Conservation (phyloP, 2,329 filamentous ascomycete species). For the Westerdykella sp. region DNA sequence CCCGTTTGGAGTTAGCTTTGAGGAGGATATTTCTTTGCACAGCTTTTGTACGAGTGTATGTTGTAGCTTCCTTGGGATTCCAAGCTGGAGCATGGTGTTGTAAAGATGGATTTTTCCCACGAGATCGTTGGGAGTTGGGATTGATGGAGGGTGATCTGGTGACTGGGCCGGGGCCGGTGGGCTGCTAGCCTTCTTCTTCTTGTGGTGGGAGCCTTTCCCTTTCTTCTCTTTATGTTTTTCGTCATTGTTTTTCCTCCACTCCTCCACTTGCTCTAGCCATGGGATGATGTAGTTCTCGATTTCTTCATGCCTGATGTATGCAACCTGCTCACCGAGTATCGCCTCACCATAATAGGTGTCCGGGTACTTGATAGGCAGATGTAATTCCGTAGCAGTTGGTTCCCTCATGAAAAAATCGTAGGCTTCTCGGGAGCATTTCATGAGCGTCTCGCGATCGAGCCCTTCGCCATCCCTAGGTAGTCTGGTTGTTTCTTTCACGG, state of each 20-base stretch:
- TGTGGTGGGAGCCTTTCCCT: not conserved
- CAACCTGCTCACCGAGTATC: conserved; percentile 4
- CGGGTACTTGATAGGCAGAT: conserved; percentile 10
- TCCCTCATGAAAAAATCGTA: conserved; percentile 10
- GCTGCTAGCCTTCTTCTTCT: not conserved
- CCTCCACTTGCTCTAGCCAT: conserved; percentile 9
- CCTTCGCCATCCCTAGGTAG: not conserved
- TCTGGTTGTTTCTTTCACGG: no score
- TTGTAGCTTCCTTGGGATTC: conserved; percentile 7
- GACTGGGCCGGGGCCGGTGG: not conserved
- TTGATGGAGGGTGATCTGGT: not conserved
- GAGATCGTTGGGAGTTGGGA: conserved; percentile 9
- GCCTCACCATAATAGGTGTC: not conserved
- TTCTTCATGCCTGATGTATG: conserved; percentile 7
- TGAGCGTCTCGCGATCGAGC: conserved; percentile 10
- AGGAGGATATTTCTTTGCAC: conserved; percentile 12
- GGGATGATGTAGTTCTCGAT: conserved; percentile 11
- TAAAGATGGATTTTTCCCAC: conserved; percentile 17
- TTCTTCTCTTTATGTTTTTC: not conserved
- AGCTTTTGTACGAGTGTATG: conserved; percentile 10
- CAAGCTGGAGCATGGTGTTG: conserved; percentile 17
- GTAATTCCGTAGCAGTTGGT: conserved; percentile 2
- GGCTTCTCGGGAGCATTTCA: conserved; percentile 8
- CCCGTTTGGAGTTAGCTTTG: conserved; percentile 1
- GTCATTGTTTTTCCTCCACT: not conserved